Evolutionary conservation across 192 early-diverging fungal species (phyloP).

Genomic region (Obelidium mucronatum): DNA sequence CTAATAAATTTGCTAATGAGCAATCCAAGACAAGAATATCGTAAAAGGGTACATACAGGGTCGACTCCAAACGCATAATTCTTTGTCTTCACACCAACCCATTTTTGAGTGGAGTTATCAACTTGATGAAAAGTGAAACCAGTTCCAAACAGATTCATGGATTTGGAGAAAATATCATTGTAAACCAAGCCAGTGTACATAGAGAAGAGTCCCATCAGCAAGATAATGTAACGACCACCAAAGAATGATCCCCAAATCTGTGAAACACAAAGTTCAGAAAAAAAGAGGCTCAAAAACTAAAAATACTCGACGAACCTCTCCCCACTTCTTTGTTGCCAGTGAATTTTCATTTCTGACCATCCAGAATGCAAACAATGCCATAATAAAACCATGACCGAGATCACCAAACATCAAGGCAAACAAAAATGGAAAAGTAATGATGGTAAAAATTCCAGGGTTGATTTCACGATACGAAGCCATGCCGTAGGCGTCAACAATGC

Average conservation of each 20-base stretch:
- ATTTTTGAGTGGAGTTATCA: conserved; percentile 60
- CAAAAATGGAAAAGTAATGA: conserved; percentile 98
- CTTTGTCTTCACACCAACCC: conserved; percentile 68
- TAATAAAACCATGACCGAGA: conserved; percentile 92
- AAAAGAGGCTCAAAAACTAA: not conserved
- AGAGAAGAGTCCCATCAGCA: conserved; percentile 98
- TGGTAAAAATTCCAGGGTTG: conserved; percentile 96
- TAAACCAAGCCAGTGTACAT: conserved; percentile 97
- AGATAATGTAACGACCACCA: conserved; percentile 95
- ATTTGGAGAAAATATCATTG: conserved; percentile 96
- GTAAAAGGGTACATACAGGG: conserved; percentile 79
- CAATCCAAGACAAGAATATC: not conserved
- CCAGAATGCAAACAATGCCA: conserved; percentile 78
- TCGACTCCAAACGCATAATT: conserved; percentile 88
- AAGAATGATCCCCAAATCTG: conserved; percentile 90
- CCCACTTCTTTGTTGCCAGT: conserved; percentile 74
- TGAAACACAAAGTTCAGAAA: not conserved
- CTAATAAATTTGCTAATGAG: conserved; percentile 27
- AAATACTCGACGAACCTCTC: conserved; percentile 69
- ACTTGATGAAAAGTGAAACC: conserved; percentile 81
- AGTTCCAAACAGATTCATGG: conserved; percentile 74
- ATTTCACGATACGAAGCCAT: conserved; percentile 96
- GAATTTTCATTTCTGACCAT: conserved; percentile 83
- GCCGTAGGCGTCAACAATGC: conserved; percentile 97
- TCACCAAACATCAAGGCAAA: conserved; percentile 99